Percentiles rank a stretch among this genome's conserved stretches.
phyloP scores from a whole-genome alignment of 2,329 filamentous ascomycete species.

The Fonsecaea nubica region DNA sequence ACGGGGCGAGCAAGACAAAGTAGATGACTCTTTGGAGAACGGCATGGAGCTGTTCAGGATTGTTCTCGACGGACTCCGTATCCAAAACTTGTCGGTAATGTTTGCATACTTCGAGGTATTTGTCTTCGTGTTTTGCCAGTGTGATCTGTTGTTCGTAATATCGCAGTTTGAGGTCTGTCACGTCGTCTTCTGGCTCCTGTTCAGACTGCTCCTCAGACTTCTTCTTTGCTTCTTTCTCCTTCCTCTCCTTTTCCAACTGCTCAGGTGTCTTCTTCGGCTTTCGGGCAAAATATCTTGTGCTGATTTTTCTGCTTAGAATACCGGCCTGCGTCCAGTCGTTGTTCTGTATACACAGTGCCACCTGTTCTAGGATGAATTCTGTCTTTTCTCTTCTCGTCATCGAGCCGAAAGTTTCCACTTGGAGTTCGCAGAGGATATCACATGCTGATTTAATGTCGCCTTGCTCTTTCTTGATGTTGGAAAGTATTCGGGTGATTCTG shows the following conservation, averaged over 20 bases:
- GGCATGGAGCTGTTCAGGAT: conserved; percentile 81
- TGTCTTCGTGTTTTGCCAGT: conserved; percentile 93
- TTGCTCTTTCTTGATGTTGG: conserved; percentile 95
- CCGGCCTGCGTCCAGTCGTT: conserved; percentile 95
- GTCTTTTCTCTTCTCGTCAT: conserved; percentile 98
- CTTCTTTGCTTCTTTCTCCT: conserved; percentile 82
- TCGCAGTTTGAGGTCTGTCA: conserved; percentile 91
- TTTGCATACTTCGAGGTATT: conserved; percentile 97
- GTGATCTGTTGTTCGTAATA: conserved; percentile 98
- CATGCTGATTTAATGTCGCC: conserved; percentile 88
- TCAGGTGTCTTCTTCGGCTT: conserved; percentile 90
- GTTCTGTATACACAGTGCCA: conserved; percentile 91
- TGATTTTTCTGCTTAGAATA: conserved; percentile 95
- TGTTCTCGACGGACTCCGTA: conserved; percentile 92
- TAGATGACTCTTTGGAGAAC: conserved; percentile 95
- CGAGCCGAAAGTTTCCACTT: conserved; percentile 98
- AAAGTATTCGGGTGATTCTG: conserved; percentile 91
- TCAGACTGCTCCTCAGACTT: conserved; percentile 78
- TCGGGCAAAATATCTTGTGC: conserved; percentile 86
- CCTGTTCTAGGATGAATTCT: conserved; percentile 96
- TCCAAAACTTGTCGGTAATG: conserved; percentile 96
- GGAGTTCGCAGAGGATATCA: conserved; percentile 93
- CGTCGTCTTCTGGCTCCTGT: conserved; percentile 77
- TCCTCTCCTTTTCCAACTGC: conserved; percentile 87
- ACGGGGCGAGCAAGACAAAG: conserved; percentile 93